Conservation (phyloP, 768 basidiomycete species). For the Chalciporus piperatus region DNA sequence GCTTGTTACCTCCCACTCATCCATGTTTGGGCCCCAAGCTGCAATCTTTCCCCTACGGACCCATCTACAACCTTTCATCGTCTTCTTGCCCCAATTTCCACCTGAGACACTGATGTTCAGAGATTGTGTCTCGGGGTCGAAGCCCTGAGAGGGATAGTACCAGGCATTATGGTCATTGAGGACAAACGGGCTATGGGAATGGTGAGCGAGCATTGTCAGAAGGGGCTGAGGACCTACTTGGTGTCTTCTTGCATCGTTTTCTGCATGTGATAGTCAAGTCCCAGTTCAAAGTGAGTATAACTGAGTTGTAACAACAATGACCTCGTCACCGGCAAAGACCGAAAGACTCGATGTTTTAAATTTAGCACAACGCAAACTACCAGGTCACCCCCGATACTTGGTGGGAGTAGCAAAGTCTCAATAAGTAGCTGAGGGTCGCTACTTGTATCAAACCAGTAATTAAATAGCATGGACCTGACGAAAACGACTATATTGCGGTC, state of each 20-base stretch:
- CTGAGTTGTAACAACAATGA: not conserved
- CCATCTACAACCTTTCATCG: conserved; percentile 74
- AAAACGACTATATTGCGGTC: too few species aligned
- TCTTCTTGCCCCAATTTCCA: conserved; percentile 88
- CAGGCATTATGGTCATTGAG: conserved; percentile 73
- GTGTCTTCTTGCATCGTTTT: conserved; percentile 31
- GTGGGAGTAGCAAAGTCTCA: not conserved
- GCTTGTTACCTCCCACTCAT: conserved; percentile 74
- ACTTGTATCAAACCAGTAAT: too few species aligned
- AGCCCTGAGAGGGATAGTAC: conserved; percentile 82
- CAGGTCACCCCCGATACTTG: too few species aligned
- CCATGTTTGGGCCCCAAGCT: conserved; percentile 79
- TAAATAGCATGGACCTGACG: too few species aligned
- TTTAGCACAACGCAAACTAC: too few species aligned
- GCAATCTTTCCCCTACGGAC: conserved; percentile 77
- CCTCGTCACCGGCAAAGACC: conserved; percentile 21
- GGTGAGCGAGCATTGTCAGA: conserved; percentile 5
- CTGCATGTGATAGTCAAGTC: conserved; percentile 19
- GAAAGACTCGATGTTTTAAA: conserved; percentile 1
- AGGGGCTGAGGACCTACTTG: conserved; percentile 20
- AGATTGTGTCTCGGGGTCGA: conserved; percentile 63
- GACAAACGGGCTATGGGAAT: conserved; percentile 38
- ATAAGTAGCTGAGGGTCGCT: not conserved
- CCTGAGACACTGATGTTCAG: conserved; percentile 44
- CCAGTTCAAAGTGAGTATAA: too few species aligned